Evolutionary conservation across 2,329 filamentous ascomycete genomes (phyloP).

Genomic region (Cadophora sp.): DNA sequence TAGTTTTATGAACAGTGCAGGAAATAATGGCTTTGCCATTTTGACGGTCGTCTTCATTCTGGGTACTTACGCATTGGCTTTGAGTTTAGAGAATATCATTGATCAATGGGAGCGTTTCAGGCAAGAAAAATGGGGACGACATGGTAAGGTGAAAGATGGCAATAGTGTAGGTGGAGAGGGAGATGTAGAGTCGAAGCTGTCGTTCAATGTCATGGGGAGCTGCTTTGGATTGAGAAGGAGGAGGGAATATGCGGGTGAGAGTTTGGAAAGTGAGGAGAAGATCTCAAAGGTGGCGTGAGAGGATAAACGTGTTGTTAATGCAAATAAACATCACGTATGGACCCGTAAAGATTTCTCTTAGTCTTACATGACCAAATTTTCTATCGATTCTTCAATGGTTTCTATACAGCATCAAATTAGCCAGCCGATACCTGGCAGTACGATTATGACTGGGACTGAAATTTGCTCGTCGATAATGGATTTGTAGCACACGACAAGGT

Average conservation of each 20-base stretch:
- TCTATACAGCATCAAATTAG: too few relatives aligned
- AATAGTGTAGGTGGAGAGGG: background rate
- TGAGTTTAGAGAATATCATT: constrained; percentile 30
- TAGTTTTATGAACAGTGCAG: constrained; percentile 24
- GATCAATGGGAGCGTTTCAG: constrained; percentile 21
- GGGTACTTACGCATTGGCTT: constrained; percentile 30
- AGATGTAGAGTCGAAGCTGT: background rate
- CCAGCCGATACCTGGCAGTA: too few relatives aligned
- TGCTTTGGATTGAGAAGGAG: constrained; percentile 19
- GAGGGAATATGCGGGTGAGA: background rate
- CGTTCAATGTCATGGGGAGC: background rate
- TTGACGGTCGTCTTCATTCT: constrained; percentile 29
- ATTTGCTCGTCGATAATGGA: too few relatives aligned
- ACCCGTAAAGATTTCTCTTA: too few relatives aligned
- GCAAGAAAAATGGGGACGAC: constrained; percentile 5
- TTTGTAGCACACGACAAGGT: too few relatives aligned
- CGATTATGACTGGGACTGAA: too few relatives aligned
- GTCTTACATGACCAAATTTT: too few relatives aligned
- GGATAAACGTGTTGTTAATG: too few relatives aligned
- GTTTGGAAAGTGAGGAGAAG: constrained; percentile 12
- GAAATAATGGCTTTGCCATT: constrained; percentile 25
- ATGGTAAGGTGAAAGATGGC: background rate
- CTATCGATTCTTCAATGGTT: too few relatives aligned
- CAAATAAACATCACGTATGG: too few relatives aligned
- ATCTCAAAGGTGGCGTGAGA: constrained; percentile 16